Base-by-base conservation (phyloP, 176 grass and related monocot genomes). In the Poa annua region DNA sequence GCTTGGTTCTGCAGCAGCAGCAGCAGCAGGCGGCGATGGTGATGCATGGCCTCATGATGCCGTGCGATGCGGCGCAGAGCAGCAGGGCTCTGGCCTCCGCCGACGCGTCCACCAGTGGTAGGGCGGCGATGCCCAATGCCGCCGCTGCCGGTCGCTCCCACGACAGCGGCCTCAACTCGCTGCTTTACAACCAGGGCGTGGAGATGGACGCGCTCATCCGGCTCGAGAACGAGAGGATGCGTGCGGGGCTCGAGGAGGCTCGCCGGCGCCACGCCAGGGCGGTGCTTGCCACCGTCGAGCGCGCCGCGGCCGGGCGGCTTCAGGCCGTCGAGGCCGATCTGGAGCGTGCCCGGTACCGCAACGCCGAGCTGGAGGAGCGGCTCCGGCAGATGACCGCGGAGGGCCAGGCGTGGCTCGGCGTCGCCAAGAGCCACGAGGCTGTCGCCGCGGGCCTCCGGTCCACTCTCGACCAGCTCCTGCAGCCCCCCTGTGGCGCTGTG, bases 401-500 rank as follows among this genome's bases (percentile, higher is more conserved):
- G 78, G 78, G 50, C 6, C 64, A 89, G 81, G 87, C 83, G 66
- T 96, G 94, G 91, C 71, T 80, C 48, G 77, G 83, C 70, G 38
- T 81, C 25, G 91, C 94, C 56, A 81, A 51, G 68, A 83, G 61
- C 67, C 69, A 90, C 74, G 94, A 96, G 55, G 86, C 86, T 13
- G 47, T 83, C 47, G 86, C 83, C 20, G 10, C 61, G 0, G 54
- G 78, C 2, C 94, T 96, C 41, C 86, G 61, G 49, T 64, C 84
- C 17, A 57, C 85, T 4, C 77, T 93, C 16, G 84, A 93, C 25
- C 86, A 90, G 75, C 68, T 88, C n/a, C 56, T 85, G 14, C 84
- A 74, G 25, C 5, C 50, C 3, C 16, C 65, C 8, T 2, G 53
- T 8, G 38, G 7, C 1, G 48, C 11, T 50, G 75, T 35, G 25